Percentiles rank a stretch among this genome's conserved stretches.
These are phyloP conservation scores for Suhomyces bokatorum DNA, from an alignment of 1,139 yeast species.

Conservation along the genomic window DNA sequence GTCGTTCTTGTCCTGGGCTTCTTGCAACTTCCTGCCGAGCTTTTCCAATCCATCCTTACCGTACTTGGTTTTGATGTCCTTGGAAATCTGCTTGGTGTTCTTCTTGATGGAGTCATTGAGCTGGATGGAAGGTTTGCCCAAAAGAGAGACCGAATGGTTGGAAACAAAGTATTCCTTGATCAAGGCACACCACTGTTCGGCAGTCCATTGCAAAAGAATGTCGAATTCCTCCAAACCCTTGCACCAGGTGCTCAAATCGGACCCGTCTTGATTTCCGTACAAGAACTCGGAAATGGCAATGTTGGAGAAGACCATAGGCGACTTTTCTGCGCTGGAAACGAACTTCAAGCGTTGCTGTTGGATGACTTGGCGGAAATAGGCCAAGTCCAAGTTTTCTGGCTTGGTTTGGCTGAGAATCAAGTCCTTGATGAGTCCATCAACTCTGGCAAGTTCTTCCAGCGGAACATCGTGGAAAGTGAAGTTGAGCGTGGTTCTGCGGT, in stretches of 20 bases:
- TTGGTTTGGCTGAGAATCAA: conserved; percentile 53
- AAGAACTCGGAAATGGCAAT: conserved; percentile 76
- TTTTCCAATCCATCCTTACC: conserved; percentile 64
- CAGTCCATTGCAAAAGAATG: conserved; percentile 57
- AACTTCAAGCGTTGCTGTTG: conserved; percentile 65
- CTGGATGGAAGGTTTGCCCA: conserved; percentile 72
- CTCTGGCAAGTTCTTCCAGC: conserved; percentile 53
- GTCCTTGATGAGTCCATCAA: conserved; percentile 52
- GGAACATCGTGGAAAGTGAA: conserved; percentile 77
- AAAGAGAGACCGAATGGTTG: conserved; percentile 68
- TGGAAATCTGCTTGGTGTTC: conserved; percentile 50
- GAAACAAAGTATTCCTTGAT: conserved; percentile 56
- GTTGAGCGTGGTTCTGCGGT: conserved; percentile 56
- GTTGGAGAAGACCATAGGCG: conserved; percentile 60
- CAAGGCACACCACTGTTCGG: conserved; percentile 65
- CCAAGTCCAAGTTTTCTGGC: conserved; percentile 56
- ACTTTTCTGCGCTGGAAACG: conserved; percentile 65
- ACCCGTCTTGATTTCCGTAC: conserved; percentile 68
- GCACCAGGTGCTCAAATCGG: conserved; percentile 56
- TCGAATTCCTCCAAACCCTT: conserved; percentile 63
- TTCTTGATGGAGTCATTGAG: conserved; percentile 55
- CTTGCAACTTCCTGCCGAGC: conserved; percentile 50
- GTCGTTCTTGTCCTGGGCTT: conserved; percentile 71
- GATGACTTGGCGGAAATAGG: conserved; percentile 64
- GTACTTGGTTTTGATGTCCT: conserved; percentile 49